These are phyloP conservation scores for Ambrosia trifida DNA, from an alignment of 129 eudicot species.

Conservation along the genomic window DNA sequence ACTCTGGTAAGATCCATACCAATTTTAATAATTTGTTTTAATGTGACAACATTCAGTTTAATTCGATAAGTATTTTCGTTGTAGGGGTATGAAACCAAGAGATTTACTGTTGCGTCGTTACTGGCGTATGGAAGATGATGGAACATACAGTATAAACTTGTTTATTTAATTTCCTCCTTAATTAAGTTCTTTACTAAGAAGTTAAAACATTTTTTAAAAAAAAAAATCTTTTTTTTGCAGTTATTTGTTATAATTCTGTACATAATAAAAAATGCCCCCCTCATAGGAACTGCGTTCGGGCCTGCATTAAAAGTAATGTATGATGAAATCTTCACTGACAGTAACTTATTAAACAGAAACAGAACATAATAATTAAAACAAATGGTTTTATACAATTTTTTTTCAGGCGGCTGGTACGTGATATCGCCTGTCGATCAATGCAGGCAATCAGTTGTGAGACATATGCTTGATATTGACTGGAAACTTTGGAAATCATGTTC, in stretches of 20 bases:
- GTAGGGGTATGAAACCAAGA: slow-evolving; percentile 1
- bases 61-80: neutral
- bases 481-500: slow-evolving; percentile 55
- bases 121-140: slow-evolving; percentile 2
- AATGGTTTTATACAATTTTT: neutral
- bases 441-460: slow-evolving; percentile 57
- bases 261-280: slow-evolving; percentile 60
- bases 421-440: slow-evolving; percentile 56
- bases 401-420: slow-evolving; percentile 67
- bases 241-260: slow-evolving; percentile 67
- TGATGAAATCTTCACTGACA: neutral
- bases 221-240: slow-evolving; percentile 35
- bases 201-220: neutral
- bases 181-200: neutral
- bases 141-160: neutral
- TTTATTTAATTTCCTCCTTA: neutral
- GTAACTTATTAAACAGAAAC: neutral
- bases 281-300: slow-evolving; percentile 51
- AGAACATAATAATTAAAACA: neutral
- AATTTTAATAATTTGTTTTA: neutral
- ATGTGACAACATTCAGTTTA: neutral
- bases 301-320: slow-evolving; percentile 63
- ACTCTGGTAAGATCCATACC: slow-evolving; percentile 5
- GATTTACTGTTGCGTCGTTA: neutral
- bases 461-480: slow-evolving; percentile 76